Conservation (phyloP, 345 rosid genomes). For the Eucalyptus camaldulensis region DNA sequence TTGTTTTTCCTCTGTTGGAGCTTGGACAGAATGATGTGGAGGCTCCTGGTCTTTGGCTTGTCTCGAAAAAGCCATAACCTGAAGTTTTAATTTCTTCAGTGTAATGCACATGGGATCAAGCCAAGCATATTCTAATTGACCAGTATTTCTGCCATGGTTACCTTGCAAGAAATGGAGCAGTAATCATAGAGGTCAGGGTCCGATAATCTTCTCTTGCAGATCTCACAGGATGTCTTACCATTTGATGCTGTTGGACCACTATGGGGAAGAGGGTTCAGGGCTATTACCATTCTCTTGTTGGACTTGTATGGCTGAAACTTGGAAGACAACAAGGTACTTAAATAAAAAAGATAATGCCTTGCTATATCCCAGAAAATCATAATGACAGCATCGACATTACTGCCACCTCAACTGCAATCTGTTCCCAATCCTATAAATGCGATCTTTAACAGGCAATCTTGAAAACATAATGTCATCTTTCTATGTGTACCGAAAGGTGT, state of each 20-base stretch:
- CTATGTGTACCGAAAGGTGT: not conserved
- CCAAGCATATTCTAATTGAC: not conserved
- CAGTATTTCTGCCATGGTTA: not conserved
- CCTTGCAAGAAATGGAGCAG: constrained; percentile 41
- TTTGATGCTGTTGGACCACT: not conserved
- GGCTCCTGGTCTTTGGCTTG: not conserved
- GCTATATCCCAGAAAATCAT: not conserved
- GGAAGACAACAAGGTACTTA: not conserved
- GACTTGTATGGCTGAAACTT: constrained; percentile 27
- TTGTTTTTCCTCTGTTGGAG: not conserved
- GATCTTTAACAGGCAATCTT: not conserved
- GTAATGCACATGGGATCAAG: not conserved
- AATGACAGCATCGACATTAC: not conserved
- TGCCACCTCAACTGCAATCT: not conserved
- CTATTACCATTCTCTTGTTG: constrained; percentile 23
- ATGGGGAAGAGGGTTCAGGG: constrained; percentile 33
- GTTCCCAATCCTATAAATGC: not conserved
- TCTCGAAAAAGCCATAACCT: constrained; percentile 1
- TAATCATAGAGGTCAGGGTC: constrained; percentile 15
- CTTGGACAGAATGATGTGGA: not conserved
- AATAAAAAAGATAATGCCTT: not conserved
- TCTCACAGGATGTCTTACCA: constrained; percentile 4
- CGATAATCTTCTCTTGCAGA: constrained; percentile 15
- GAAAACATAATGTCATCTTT: not conserved
- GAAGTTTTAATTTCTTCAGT: not conserved